Base-by-base conservation (phyloP, 495 filamentous ascomycete genomes). In the Emericellopsis terricola region DNA sequence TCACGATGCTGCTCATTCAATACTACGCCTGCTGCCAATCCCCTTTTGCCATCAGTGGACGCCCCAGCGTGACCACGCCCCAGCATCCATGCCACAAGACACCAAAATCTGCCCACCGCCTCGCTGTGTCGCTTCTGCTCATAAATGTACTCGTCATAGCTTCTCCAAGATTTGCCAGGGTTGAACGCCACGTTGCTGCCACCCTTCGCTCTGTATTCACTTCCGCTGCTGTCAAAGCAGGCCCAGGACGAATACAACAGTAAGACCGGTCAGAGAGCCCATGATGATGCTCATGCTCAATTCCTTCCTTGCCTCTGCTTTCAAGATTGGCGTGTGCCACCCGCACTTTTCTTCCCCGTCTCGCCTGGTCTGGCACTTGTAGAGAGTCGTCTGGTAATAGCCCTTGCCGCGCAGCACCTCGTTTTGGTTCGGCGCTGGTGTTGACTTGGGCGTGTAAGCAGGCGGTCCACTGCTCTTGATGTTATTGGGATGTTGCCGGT, bases 311-410 rank as follows among this genome's bases (percentile, higher is more conserved):
- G 33, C 33, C 21, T 35, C 13, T 3, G 46, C 49, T 29, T 57
- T 47, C 8, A 62, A 29, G 14, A 66, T 52, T 3, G 56, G 59
- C 34, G 53, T 47, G 38, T 62, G 59, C 50, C 49, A 55, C 1
- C 62, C 60, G 40, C 62, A 65, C 33, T 56, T 51, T 20, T 49
- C 45, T 18, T 52, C 41, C 13, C 40, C 31, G 18, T 38, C 41
- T 26, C 23, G 6, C 13, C 46, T 45, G 15, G 51, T 51, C 19
- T 53, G 44, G 36, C 61, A 63, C 21, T 45, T 53, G 38, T 46
- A 62, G 35, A 54, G 62, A 3, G 60, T 62, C 17, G 57, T 64
- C 41, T 55, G 50, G 17, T 42, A 38, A 38, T 43, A 57, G 16
- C 37, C 29, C 16, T 38, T 17, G 4, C 33, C 10, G 20, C 28